phyloP scores from a whole-genome alignment of 176 grass and related monocot genomes.

The Cenchrus americanus region DNA sequence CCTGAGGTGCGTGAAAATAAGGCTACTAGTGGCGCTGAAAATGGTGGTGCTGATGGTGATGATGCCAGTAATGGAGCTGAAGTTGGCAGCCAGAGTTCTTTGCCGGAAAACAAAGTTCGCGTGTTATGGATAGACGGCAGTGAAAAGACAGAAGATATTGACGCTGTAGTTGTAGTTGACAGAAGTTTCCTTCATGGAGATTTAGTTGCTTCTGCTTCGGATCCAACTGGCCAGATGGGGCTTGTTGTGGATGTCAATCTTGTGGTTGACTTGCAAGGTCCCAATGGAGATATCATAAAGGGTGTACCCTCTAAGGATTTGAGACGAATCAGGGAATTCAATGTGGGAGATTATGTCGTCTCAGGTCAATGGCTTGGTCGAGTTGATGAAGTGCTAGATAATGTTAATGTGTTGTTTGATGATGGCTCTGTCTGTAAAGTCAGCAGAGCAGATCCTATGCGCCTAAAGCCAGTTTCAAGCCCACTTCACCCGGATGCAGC shows the following conservation, averaged over 20 bases:
- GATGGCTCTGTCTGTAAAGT: conserved; percentile 93
- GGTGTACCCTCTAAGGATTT: conserved; percentile 74
- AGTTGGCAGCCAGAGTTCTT: conserved; percentile 53
- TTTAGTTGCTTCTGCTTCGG: conserved; percentile 72
- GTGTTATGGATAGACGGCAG: conserved; percentile 72
- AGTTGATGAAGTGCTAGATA: conserved; percentile 90
- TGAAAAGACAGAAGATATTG: conserved; percentile 71
- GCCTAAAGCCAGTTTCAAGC: conserved; percentile 55
- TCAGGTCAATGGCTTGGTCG: conserved; percentile 83
- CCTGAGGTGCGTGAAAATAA: conserved; percentile 54
- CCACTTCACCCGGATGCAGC: conserved; percentile 65
- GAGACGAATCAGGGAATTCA: conserved; percentile 78
- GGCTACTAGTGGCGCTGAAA: conserved; percentile 34
- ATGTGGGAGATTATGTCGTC: conserved; percentile 88
- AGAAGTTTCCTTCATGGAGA: conserved; percentile 88
- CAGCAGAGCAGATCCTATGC: conserved; percentile 72
- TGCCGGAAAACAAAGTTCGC: conserved; percentile 76
- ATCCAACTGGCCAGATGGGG: conserved; percentile 90
- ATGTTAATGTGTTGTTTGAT: conserved; percentile 92
- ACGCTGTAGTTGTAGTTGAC: conserved; percentile 57
- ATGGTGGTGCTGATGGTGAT: conserved; percentile 50
- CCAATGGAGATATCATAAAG: conserved; percentile 60
- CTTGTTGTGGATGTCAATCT: conserved; percentile 71
- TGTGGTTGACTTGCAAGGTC: conserved; percentile 66
- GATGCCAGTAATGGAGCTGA: conserved; percentile 48